Base-by-base conservation (phyloP, 345 rosid genomes). In the Gossypium bickii region DNA sequence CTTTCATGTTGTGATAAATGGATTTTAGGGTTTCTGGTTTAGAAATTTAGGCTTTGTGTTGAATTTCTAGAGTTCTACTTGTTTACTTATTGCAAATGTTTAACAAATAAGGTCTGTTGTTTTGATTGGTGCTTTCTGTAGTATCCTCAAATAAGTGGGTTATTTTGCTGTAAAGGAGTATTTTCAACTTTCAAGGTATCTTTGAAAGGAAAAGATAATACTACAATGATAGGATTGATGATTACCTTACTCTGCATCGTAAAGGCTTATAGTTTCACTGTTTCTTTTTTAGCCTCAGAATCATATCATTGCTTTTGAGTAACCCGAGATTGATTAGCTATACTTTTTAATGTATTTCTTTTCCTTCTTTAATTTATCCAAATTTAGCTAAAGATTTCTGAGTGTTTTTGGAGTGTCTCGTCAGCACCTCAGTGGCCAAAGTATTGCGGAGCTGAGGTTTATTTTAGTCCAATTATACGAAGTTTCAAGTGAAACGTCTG, bases 21-120 rank as follows among this genome's bases (percentile, higher is more conserved):
- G 81, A 83, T 83, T 82, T 82, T 79, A 45, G 64, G 74, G 34
- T 71, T 81, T 77, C 56, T 16, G 29, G 73, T 15, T 73, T 61
- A 7, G 38, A 43, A 41, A 18, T 72, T 34, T n/a, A 44, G 15
- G 25, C 15, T 29, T 4, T 44, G 10, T 67, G 5, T 71, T 38
- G 17, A 29, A 55, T 55, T 29, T n/a, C 74, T 20, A 41, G 74
- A 18, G 11, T 38, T 71, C 56, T 43, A 48, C 53, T 48, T 60
- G n/a, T 73, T 73, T 11, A 48, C 9, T 59, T 24, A 18, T 3
- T 52, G 53, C 64, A 38, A 20, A n/a, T 57, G 7, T 29, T 29
- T 11, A 0, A 7, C 8, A 24, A 67, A 20, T 22, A 55, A 53
- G 52, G 34, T 71, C 52, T 56, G 52, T 1, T 44, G 11, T 20